Conservation (phyloP, 306 rosid species). For the Ormosia emarginata region DNA sequence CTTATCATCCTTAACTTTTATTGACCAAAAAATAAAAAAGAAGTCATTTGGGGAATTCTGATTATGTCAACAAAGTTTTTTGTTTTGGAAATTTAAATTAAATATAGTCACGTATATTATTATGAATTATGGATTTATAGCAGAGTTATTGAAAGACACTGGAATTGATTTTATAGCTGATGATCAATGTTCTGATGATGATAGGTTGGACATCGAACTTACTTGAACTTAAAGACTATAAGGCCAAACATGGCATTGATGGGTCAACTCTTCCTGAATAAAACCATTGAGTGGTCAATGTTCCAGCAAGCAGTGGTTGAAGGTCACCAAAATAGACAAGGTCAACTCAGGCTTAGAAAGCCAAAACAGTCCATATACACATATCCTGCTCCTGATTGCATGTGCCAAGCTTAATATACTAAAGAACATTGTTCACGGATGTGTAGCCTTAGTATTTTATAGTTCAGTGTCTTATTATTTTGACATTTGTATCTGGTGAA, state of each 20-base stretch:
- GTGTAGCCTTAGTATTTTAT: conserved; percentile 25
- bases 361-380: conserved; percentile 93
- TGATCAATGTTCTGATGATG: conserved; percentile 23
- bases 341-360: conserved; percentile 78
- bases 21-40: no score
- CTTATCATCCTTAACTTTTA: no score
- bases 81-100: neutral
- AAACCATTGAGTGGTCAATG: conserved; percentile 72
- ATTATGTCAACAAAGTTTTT: neutral
- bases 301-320: conserved; percentile 62
- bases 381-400: conserved; percentile 94
- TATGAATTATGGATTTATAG: neutral
- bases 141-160: neutral
- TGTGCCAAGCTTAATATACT: conserved; percentile 64
- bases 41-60: neutral
- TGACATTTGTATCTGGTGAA: conserved; percentile 38
- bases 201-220: conserved; percentile 96
- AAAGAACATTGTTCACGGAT: conserved; percentile 11
- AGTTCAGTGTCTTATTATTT: conserved; percentile 41
- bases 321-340: conserved; percentile 85
- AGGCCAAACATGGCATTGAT: conserved; percentile 90
- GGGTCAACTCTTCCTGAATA: conserved; percentile 93
- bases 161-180: neutral
- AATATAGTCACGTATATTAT: neutral
- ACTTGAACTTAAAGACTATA: conserved; percentile 75